A percentile compares a stretch with the other conserved stretches of the same genome.
Conservation (phyloP, 2,329 filamentous ascomycete species). For the Aurifilum marmelostoma region DNA sequence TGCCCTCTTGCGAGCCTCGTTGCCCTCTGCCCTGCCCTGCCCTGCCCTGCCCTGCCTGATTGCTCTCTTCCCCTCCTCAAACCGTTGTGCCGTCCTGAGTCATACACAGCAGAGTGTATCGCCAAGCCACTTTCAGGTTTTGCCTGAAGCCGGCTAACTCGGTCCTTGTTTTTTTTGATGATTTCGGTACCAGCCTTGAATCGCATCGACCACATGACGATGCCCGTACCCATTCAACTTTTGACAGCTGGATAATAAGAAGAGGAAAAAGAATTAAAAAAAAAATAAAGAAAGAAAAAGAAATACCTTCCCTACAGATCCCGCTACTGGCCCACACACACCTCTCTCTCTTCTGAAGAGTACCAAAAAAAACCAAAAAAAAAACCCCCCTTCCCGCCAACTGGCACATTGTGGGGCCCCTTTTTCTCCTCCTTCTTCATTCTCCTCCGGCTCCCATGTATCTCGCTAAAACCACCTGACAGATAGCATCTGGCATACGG, state of each 20-base stretch:
- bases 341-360: no score
- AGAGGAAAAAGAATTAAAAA: background rate
- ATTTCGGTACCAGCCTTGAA: background rate
- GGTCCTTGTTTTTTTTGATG: background rate
- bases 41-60: background rate
- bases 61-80: no score
- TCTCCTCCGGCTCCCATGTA: background rate
- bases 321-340: background rate
- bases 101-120: background rate
- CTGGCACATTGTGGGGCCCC: background rate
- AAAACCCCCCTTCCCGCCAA: background rate
- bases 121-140: background rate
- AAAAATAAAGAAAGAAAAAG: background rate
- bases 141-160: background rate
- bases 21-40: no score
- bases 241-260: background rate
- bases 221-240: background rate
- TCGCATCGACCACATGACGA: background rate
- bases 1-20: no score
- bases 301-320: conserved; percentile 1
- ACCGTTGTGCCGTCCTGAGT: background rate
- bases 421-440: background rate
- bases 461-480: conserved; percentile 25
- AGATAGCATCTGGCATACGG: conserved; percentile 25
- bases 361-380: no score